Percentiles rank a stretch among this genome's conserved stretches.
Evolutionary conservation across 352 stramenopile genomes (phyloP).

Genomic region (Globisporangium ultimum): DNA sequence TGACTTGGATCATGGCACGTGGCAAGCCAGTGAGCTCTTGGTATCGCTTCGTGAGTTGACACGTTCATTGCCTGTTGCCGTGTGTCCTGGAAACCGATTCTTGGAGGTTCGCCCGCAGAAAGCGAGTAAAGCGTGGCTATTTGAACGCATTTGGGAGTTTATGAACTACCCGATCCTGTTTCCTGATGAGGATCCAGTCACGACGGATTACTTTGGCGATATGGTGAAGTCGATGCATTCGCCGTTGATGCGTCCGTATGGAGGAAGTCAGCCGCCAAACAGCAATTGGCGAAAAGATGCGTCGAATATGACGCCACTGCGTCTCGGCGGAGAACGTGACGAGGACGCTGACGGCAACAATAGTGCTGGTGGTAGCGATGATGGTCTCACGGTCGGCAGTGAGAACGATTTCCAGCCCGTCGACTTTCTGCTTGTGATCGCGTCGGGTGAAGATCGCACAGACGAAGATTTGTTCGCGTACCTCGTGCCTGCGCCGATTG

Average conservation of each 20-base stretch:
- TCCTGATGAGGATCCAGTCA: slow-evolving; percentile 57
- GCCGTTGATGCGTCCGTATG: slow-evolving; percentile 42
- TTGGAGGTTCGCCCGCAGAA: slow-evolving; percentile 78
- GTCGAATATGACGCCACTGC: slow-evolving; percentile 8
- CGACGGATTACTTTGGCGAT: slow-evolving; percentile 74
- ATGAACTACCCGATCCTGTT: slow-evolving; percentile 74
- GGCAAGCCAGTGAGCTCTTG: slow-evolving; percentile 89
- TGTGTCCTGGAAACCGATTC: slow-evolving; percentile 73
- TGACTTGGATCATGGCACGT: slow-evolving; percentile 83
- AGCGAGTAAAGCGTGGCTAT: slow-evolving; percentile 75
- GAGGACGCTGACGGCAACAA: background rate
- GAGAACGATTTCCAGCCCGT: slow-evolving; percentile 26
- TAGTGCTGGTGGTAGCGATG: background rate
- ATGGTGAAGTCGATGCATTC: slow-evolving; percentile 36
- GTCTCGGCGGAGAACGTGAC: slow-evolving; percentile 8
- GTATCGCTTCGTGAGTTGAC: slow-evolving; percentile 77
- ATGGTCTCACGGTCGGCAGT: background rate
- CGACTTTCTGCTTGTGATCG: slow-evolving; percentile 84
- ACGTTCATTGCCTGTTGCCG: slow-evolving; percentile 61
- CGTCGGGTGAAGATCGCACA: slow-evolving; percentile 74
- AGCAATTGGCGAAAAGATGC: slow-evolving; percentile 3
- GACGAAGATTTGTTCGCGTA: slow-evolving; percentile 84
- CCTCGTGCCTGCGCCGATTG: slow-evolving; percentile 74
- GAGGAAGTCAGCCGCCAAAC: background rate
- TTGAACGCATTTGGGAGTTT: slow-evolving; percentile 83